These are phyloP conservation scores for Staphylotrichum tortipilum DNA, from an alignment of 495 filamentous ascomycete species.

Conservation along the genomic window DNA sequence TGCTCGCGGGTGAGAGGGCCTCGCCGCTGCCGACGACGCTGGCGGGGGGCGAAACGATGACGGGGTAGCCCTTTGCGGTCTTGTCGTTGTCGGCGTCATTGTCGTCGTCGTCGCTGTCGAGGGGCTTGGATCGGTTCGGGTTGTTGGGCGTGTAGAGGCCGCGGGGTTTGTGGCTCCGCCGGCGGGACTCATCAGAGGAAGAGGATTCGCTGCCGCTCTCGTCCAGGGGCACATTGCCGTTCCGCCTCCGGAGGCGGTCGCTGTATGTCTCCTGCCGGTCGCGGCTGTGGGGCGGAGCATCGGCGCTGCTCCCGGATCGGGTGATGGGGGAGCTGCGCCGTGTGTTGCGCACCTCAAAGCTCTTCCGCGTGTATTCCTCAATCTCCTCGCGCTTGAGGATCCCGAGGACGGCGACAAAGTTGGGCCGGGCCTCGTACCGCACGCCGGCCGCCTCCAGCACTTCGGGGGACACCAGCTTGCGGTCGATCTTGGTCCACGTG, in stretches of 20 bases:
- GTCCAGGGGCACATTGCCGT: too few species aligned
- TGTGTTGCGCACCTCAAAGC: conserved; percentile 45
- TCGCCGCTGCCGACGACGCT: conserved; percentile 23
- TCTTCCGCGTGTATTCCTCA: conserved; percentile 47
- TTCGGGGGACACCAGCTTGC: conserved; percentile 56
- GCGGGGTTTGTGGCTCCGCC: not conserved
- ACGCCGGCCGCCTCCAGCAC: conserved; percentile 55
- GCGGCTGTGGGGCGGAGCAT: not conserved
- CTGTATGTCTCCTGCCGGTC: conserved; percentile 12
- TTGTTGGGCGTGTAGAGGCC: conserved; percentile 4
- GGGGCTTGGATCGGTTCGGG: conserved; percentile 1
- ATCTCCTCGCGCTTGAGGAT: conserved; percentile 53
- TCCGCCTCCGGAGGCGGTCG: conserved; percentile 13
- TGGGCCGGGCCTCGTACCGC: conserved; percentile 59
- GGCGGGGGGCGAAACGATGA: conserved; percentile 36
- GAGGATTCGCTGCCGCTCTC: conserved; percentile 22
- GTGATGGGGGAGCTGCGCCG: conserved; percentile 11
- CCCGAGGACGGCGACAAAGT: conserved; percentile 60
- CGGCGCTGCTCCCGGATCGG: not conserved
- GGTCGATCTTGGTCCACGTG: conserved; percentile 63
- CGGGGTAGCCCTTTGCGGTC: conserved; percentile 25
- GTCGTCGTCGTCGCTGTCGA: conserved; percentile 8
- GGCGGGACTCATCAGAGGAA: conserved; percentile 14
- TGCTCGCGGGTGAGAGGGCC: conserved; percentile 29
- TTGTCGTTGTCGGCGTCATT: conserved; percentile 10